Base-by-base conservation (phyloP, 1,284 basidiomycete genomes). In the Rhodotorula sp. region DNA sequence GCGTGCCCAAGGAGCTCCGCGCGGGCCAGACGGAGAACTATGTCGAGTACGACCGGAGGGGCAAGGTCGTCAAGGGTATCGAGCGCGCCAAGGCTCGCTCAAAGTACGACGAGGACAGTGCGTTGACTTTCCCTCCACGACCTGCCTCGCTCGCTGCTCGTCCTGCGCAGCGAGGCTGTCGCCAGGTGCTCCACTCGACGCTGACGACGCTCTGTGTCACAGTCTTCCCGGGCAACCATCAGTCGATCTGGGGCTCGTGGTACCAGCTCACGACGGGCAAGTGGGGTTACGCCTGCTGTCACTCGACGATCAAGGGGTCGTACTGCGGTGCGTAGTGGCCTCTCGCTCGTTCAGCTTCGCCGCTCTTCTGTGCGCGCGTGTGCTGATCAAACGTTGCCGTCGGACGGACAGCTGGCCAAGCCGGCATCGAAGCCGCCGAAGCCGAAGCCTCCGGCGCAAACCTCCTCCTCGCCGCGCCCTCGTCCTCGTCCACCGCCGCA, bases 261-360 rank as follows among this genome's bases (percentile, higher is more conserved):
- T 98, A 92, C 82, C 89, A 92, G 78, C 76, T 85, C 17, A 84
- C 86, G 12, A 84, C 86, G 2, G 88, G 89, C 16, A 81, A 85
- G 69, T 99, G 97, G 97, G 97, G 97, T 59, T 99, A 91, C 81
- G 89, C 87, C 45, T 99, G 97, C 82, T 99, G 97, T 80, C 94
- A 97, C 80, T 94, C 92, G 16, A 85, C 68, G 72, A 83, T 95
- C 59, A 90, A 93, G 78, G 85, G 91, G 60, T 95, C 93, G 14
- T 99, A 99, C 81, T 99, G 96, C 81, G 90, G 71, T 66, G 48
- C 65, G 56, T 71, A 52, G 52, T 48, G 61, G 4, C 10, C 7
- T 21, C 48, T 16, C 48, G 25, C 59, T 16, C 45, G 67, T 71
- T 72, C 76, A 71, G 59, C 73, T 17, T 16, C 14, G n/a, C 27